Base-by-base conservation (phyloP, 352 stramenopile species). In the Phytophthora niederhauseri region DNA sequence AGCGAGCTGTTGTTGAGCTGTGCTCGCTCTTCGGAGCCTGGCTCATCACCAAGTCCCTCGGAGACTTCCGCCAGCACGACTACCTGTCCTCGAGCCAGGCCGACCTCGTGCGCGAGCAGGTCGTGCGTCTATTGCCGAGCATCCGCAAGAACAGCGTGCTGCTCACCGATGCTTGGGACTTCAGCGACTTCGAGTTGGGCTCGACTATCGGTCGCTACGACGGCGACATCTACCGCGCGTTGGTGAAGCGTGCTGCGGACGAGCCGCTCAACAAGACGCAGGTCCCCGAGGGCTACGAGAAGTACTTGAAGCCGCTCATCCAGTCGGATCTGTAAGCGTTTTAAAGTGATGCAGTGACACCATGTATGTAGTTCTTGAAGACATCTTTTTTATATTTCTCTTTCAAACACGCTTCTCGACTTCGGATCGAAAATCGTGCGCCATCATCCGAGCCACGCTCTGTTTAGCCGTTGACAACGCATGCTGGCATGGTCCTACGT, bases 161-260 rank as follows among this genome's bases (percentile, higher is more conserved):
- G 41, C 65, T 87, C 11, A 84, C 76, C 2, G 73, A 80, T 56
- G 70, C 66, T 6, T 77, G 65, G 70, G 62, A 76, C 57, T 89
- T 89, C 17, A 89, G 31, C n/a, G 80, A 91, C 66, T 90, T 89
- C 50, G 82, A 91, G 68, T 56, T 93, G 12, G 80, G 80, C 63
- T 89, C 81, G 66, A 78, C 75, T 12, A 84, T 89, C 52, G 81
- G 78, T 1, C 48, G 69, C 4, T 86, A 83, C 67, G 70, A 90
- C 51, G 82, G 79, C 6, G 78, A 89, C 55, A 84, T 89, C 14
- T 87, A 89, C 70, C 78, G 77, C n/a, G 70, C 71, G 17, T 45
- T 91, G 8, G 78, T 87, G 19, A 57, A 76, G 17, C 73, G 72
- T 7, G 74, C 70, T 3, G 60, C 36, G 1, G 68, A 84, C 17